These are phyloP conservation scores for Myochromella boudieri DNA, from an alignment of 768 basidiomycete species.

Conservation along the genomic window DNA sequence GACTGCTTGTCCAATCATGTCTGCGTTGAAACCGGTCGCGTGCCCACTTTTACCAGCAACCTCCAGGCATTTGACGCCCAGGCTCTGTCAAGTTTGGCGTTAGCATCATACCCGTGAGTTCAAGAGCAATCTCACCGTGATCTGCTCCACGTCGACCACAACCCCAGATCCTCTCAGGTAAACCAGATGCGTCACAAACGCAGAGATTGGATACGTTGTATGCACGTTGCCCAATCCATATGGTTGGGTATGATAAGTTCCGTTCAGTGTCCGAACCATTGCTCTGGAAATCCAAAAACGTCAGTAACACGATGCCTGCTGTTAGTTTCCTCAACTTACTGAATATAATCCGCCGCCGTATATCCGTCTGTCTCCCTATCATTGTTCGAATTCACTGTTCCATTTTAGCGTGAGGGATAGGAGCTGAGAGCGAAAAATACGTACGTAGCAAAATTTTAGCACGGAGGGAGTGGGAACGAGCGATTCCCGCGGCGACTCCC, in stretches of 20 bases:
- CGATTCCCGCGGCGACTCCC: slow-evolving; percentile 77
- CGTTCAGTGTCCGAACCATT: slow-evolving; percentile 69
- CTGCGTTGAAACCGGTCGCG: slow-evolving; percentile 42
- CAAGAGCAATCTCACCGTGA: slow-evolving; percentile 53
- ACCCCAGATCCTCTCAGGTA: slow-evolving; percentile 68
- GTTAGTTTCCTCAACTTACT: slow-evolving; percentile 38
- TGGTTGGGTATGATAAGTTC: slow-evolving; percentile 48
- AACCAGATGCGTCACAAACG: slow-evolving; percentile 84
- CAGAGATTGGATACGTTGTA: slow-evolving; percentile 70
- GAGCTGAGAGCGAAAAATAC: slow-evolving; percentile 24
- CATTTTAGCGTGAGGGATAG: slow-evolving; percentile 1
- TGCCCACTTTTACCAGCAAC: slow-evolving; percentile 30
- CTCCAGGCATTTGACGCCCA: slow-evolving; percentile 62
- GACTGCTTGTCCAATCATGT: slow-evolving; percentile 43
- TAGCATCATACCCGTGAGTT: neutral
- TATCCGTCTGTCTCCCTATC: slow-evolving; percentile 91
- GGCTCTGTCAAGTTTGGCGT: slow-evolving; percentile 32
- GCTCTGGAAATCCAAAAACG: slow-evolving; percentile 40
- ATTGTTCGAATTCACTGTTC: slow-evolving; percentile 79
- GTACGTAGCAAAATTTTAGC: slow-evolving; percentile 85
- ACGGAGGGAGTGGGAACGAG: slow-evolving; percentile 64
- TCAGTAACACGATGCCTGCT: neutral
- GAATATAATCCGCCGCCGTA: slow-evolving; percentile 80
- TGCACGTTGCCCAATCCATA: slow-evolving; percentile 60
- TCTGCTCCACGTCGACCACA: slow-evolving; percentile 54